Evolutionary conservation across 768 basidiomycete genomes (phyloP), one percentile per base, ranked within the genome.

Genomic region (Amanita rimosa): DNA sequence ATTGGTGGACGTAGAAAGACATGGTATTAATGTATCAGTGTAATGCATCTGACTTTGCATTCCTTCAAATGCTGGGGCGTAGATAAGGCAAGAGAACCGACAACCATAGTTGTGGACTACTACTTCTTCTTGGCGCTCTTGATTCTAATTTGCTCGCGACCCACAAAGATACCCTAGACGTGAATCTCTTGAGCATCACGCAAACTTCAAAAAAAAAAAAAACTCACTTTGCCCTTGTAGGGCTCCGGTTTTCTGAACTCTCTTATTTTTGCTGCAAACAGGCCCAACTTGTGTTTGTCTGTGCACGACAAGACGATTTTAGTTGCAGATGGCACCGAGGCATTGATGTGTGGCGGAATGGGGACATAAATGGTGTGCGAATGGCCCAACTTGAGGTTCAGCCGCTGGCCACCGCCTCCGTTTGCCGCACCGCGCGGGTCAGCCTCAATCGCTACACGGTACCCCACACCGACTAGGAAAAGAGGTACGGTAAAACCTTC

Each of bases 121-220:
- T 89, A 96, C 72, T 96, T 96, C 79, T 95, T 97, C 74, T 92
- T 94, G 51, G 93, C 83, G 53, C 81, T 80, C 69, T 89, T 96
- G 53, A 96, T 83, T 60, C 85, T 79, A 58, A 97, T 85, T 46
- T 83, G 85, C 65, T 99, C 95, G 58, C 81, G 76, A n/a, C 89
- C 93, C 46, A 97, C 78, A 57, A 97, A 95, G 52, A 97, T 83
- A 54, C 94, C 94, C 88, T 98, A 38, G 33, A 39, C 43, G 27
- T 33, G 38, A 8, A 6, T 14, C 3, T 31, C 31, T 31, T 31
- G 31, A 31, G 31, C 31, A 45, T 13, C 29, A 43, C 29, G 10
- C 14, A 34, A 47, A 31, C 0, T 46, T 48, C 49, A 21, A 36
- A 42, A 24, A 36, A 42, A 39, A 3, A 31, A 31, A 35, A 34